phyloP scores from a whole-genome alignment of 257 asterid genomes.

The Fraxinus cuspidata region DNA sequence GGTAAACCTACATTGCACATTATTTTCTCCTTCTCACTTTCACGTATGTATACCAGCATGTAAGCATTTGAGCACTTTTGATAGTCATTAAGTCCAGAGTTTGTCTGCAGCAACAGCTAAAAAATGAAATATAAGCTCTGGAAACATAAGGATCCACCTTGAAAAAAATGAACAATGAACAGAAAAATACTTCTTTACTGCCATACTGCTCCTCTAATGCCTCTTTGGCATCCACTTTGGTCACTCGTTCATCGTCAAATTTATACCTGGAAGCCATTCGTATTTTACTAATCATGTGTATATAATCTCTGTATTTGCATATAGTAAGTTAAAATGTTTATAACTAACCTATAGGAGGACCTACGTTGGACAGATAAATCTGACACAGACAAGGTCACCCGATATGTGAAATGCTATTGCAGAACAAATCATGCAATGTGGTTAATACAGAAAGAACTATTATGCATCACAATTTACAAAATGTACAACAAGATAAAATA shows the following conservation, averaged over 20 bases:
- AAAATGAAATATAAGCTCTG: neutral
- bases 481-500: neutral
- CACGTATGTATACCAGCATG: conserved; percentile 60
- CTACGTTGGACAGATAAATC: neutral
- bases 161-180: conserved; percentile 19
- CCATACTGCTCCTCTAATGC: conserved; percentile 63
- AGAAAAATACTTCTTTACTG: conserved; percentile 49
- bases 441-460: neutral
- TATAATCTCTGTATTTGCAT: neutral
- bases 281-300: neutral
- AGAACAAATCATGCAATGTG: neutral
- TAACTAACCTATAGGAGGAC: neutral
- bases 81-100: conserved; percentile 41
- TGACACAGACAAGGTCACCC: neutral
- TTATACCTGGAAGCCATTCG: conserved; percentile 49
- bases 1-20: conserved; percentile 40
- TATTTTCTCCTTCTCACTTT: conserved; percentile 52
- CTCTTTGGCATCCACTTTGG: conserved; percentile 57
- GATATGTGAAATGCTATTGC: neutral
- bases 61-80: conserved; percentile 56
- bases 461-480: neutral
- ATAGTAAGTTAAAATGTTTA: neutral
- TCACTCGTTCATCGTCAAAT: conserved; percentile 69
- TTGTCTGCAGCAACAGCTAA: conserved; percentile 43
- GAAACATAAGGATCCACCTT: conserved; percentile 13